phyloP scores from a whole-genome alignment of 2,329 filamentous ascomycete species.

The Zelopaecilomyces penicillatus region DNA sequence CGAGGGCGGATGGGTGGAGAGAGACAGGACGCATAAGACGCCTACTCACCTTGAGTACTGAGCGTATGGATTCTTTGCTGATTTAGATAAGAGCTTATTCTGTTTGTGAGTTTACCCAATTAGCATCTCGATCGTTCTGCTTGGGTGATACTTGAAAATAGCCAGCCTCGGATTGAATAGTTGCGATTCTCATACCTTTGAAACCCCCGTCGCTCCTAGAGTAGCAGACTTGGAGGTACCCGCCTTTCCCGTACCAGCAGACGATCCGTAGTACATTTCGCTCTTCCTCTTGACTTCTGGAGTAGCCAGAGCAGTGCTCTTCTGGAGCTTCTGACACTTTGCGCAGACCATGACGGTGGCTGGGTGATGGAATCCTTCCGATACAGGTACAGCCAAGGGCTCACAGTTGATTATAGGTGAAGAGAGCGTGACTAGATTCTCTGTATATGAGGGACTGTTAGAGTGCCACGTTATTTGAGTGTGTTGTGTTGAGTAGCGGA shows the following conservation, averaged over 20 bases:
- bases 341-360: constrained; percentile 48
- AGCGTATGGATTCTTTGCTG: constrained; percentile 58
- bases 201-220: constrained; percentile 48
- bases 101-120: constrained; percentile 16
- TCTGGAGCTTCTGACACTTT: constrained; percentile 54
- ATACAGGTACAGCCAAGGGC: no score
- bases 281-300: constrained; percentile 59
- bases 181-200: constrained; percentile 39
- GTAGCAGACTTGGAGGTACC: constrained; percentile 41
- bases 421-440: no score
- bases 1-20: background rate
- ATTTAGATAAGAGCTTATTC: constrained; percentile 57
- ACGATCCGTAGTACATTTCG: constrained; percentile 57
- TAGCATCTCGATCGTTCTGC: no score
- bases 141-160: no score
- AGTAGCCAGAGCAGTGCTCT: constrained; percentile 50
- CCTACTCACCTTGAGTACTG: constrained; percentile 39
- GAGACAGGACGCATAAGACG: background rate
- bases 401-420: no score
- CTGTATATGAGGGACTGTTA: no score
- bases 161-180: background rate
- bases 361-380: background rate
- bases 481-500: no score
- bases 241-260: constrained; percentile 30
- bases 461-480: no score